Conservation (phyloP, 257 asterid species). For the Ilex aquifolium region DNA sequence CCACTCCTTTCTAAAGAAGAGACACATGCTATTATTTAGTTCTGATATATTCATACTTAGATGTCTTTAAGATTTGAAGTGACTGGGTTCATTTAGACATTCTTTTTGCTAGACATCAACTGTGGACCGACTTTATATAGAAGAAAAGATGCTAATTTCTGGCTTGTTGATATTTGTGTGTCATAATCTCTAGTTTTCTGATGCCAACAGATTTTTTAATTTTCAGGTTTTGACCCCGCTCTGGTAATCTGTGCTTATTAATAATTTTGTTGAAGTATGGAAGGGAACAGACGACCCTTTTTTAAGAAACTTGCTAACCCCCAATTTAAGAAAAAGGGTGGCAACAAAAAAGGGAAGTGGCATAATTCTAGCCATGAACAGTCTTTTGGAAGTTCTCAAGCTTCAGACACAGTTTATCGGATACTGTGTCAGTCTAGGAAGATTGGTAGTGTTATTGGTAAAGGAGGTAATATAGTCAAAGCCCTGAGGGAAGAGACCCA, state of each 20-base stretch:
- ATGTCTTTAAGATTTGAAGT: not conserved
- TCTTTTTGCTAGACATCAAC: not conserved
- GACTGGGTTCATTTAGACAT: not conserved
- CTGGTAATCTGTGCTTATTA: not conserved
- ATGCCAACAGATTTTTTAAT: not conserved
- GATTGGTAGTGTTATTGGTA: slow-evolving; percentile 82
- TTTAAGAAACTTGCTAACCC: slow-evolving; percentile 41
- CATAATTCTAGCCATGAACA: slow-evolving; percentile 31
- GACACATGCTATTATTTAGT: too few species aligned
- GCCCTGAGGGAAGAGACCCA: slow-evolving; percentile 75
- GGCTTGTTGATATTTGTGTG: not conserved
- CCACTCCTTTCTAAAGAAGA: too few species aligned
- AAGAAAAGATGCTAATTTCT: not conserved
- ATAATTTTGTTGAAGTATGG: slow-evolving; percentile 27
- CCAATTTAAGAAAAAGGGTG: slow-evolving; percentile 55
- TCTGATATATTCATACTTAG: too few species aligned
- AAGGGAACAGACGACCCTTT: slow-evolving; percentile 40
- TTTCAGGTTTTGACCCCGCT: not conserved
- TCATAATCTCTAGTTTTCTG: not conserved
- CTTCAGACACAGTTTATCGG: slow-evolving; percentile 50
- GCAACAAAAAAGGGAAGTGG: slow-evolving; percentile 43
- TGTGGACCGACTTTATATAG: not conserved
- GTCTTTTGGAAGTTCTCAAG: slow-evolving; percentile 33
- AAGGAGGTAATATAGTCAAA: slow-evolving; percentile 73
- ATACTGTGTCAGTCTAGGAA: slow-evolving; percentile 63